Percentiles rank a stretch among this genome's conserved stretches.
phyloP scores from a whole-genome alignment of 331 rosid genomes.

The Pyracantha coccinea region DNA sequence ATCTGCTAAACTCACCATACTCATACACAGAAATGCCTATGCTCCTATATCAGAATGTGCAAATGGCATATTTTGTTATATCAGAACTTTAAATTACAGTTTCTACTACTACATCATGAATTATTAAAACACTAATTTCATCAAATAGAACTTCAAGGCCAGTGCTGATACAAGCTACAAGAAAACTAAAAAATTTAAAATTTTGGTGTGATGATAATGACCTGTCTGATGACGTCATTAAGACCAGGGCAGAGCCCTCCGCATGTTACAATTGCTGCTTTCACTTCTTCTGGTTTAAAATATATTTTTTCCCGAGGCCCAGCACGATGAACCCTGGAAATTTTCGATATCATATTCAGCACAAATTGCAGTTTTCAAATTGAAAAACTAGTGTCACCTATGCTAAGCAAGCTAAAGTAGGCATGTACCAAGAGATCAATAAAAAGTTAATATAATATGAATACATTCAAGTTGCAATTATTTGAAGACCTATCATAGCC shows the following conservation, averaged over 20 bases:
- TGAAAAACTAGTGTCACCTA: not conserved
- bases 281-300: constrained; percentile 81
- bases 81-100: not conserved
- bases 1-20: not conserved
- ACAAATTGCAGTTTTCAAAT: not conserved
- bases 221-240: constrained; percentile 97
- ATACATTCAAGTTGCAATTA: not conserved
- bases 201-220: constrained; percentile 14
- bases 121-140: not conserved
- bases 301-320: constrained; percentile 98
- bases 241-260: constrained; percentile 99
- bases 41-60: not conserved
- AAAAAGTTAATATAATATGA: not conserved
- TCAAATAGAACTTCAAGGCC: not conserved
- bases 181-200: not conserved
- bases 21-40: not conserved
- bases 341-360: constrained; percentile 6
- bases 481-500: not conserved
- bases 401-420: not conserved
- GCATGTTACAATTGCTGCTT: constrained; percentile 95
- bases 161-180: not conserved
- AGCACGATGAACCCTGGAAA: constrained; percentile 93
- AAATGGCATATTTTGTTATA: not conserved
- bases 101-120: not conserved
- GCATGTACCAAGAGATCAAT: not conserved